Base-by-base conservation (phyloP, 306 rosid genomes). In the Vicia villosa region DNA sequence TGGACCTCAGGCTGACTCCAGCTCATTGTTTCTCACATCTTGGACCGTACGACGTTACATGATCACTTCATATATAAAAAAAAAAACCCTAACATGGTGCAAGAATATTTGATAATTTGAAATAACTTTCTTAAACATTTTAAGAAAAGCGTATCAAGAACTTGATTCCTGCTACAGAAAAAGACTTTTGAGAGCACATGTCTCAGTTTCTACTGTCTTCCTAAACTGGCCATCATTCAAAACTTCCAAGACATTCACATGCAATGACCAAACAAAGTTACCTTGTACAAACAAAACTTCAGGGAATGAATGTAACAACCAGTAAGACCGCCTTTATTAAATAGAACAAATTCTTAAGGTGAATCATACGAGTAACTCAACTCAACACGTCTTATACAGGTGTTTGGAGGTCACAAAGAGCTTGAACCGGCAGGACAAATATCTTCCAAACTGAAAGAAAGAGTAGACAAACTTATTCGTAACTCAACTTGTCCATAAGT, bases 381-480 rank as follows among this genome's bases (percentile, higher is more conserved):
- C 41, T 32, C 22, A 52, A 45, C 61, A 34, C 0, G 43, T n/a
- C 12, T 74, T 28, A 41, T 14, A 13, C 26, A 42, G 14, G 28
- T 9, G 24, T 42, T 21, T 32, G 24, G 42, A 13, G 71, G 57
- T 41, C 37, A 30, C 75, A 61, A 37, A 73, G 50, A 52, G 54
- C 78, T 70, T 74, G 81, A 89, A 59, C 56, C 54, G 65, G 83
- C 83, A 1, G 91, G 96, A 61, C 80, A 84, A 60, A 92, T 80
- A 67, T 86, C 97, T 78, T 92, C 95, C 86, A 89, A 69, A 76
- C 97, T 89, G 91, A 83, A 76, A 65, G 19, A 74, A 68, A 69
- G 40, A 75, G 63, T 13, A 19, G 16, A 22, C 21, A 28, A 45
- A 37, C 32, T 77, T 58, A 66, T 41, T 30, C 5, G 10, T 32